Conservation (phyloP, 306 rosid genomes). For the Clitoria ternatea region DNA sequence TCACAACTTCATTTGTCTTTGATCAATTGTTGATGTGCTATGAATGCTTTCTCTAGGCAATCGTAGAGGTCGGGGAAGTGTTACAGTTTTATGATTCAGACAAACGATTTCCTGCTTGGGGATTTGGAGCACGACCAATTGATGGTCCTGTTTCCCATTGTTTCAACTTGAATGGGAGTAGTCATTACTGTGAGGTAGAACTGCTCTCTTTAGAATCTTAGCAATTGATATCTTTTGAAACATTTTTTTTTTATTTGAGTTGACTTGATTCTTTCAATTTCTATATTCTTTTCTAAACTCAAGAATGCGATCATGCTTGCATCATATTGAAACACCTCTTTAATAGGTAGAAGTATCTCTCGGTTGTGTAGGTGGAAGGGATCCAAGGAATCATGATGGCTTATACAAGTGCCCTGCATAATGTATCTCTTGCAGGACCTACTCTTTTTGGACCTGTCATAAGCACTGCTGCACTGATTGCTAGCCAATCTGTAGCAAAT, state of each 20-base stretch:
- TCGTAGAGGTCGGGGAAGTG: conserved; percentile 76
- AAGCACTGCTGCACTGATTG: conserved; percentile 62
- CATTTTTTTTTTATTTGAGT: too few relatives aligned
- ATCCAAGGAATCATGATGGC: conserved; percentile 83
- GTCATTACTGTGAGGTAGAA: conserved; percentile 66
- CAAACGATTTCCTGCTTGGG: conserved; percentile 82
- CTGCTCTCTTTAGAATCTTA: conserved; percentile 17
- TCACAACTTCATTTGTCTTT: not conserved
- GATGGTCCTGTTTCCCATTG: conserved; percentile 90
- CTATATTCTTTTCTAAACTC: too few relatives aligned
- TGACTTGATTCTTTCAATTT: too few relatives aligned
- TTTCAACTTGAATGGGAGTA: conserved; percentile 85
- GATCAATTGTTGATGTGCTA: conserved; percentile 10
- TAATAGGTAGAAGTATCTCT: conserved; percentile 2
- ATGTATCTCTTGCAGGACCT: conserved; percentile 89
- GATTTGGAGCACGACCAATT: conserved; percentile 85
- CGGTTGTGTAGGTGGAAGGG: conserved; percentile 78
- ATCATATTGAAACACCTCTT: conserved; percentile 20
- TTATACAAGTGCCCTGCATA: conserved; percentile 72
- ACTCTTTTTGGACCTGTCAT: conserved; percentile 80
- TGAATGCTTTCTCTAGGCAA: conserved; percentile 53
- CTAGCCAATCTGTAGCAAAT: conserved; percentile 64
- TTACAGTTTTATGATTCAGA: conserved; percentile 74
- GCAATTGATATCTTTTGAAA: too few relatives aligned
- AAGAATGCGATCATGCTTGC: too few relatives aligned